Evolutionary conservation across 2,329 filamentous ascomycete genomes (phyloP), one percentile per base, ranked within the genome.

Genomic region (Paraconiothyrium sp.): DNA sequence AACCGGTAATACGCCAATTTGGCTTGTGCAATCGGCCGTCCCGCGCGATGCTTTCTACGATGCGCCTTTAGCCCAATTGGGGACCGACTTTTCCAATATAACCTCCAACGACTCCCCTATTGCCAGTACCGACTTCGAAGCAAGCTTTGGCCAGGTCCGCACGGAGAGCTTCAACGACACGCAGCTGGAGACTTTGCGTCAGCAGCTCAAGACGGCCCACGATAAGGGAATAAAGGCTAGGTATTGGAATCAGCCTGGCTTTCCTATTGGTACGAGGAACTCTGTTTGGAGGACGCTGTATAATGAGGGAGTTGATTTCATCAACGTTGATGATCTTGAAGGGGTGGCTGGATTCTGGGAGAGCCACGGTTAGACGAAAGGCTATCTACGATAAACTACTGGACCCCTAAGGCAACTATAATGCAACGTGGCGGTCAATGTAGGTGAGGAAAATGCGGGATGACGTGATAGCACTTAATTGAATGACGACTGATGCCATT

Each of bases 301-400:
- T 66, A 79, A 84, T 54, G 85, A 85, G 60, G 87, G 87, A 0
- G 86, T 87, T n/a, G 84, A 84, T 60, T 71, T 90, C 60, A 68
- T 91, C 54, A 90, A 90, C 74, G 88, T 85, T 0, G 88, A 90
- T 81, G 88, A 90, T 77, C 66, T 90, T 54, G 79, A 83, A 62
- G 87, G 60, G 2, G 70, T 68, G 37, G 81, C 83, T 20, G 79
- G 76, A 48, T 79, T 80, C 60, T 81, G 79, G 80, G 66, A 79
- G 64, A 71, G 66, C 13, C 65, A 60, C 44, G 68, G 68, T 37
- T 73, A 49, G 20, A 30, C 13, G 11, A 2, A 30, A 52, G 11
- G 16, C 13, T 1, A 43, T 43, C 7, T 13, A 22, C 2, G 16
- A 10, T 2, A 39, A 34, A 16, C 30, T 54, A 14, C n/a, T n/a